These are phyloP conservation scores for Rhynchospora breviuscula DNA, from an alignment of 176 grass and related monocot genomes.

Conservation along the genomic window DNA sequence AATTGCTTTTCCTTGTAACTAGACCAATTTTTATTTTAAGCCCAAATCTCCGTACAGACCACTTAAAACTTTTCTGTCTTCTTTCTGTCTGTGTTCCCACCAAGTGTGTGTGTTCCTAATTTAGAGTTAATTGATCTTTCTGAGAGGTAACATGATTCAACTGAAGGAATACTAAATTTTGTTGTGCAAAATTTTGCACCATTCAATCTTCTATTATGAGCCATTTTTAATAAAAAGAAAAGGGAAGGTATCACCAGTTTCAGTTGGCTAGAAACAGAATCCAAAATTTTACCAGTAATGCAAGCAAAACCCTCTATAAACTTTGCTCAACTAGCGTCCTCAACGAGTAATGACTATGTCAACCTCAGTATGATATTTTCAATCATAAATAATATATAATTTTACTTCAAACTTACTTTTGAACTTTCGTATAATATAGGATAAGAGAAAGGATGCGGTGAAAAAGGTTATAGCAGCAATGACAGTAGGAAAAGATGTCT, in stretches of 20 bases:
- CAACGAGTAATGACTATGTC: background rate
- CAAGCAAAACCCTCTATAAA: background rate
- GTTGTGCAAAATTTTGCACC: background rate
- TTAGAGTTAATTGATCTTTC: background rate
- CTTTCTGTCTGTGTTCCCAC: background rate
- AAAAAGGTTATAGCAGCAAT: conserved; percentile 99
- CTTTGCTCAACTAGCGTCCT: background rate
- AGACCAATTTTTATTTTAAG: background rate
- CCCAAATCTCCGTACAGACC: background rate
- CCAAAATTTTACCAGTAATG: background rate
- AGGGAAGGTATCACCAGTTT: background rate
- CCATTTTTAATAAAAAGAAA: background rate
- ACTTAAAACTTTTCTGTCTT: background rate
- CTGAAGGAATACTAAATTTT: background rate
- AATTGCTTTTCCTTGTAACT: background rate
- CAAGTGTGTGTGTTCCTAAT: background rate
- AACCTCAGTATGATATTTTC: background rate
- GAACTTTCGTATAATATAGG: conserved; percentile 36
- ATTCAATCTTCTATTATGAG: background rate
- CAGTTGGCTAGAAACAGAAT: background rate
- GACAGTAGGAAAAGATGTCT: conserved; percentile 99
- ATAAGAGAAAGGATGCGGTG: conserved; percentile 97
- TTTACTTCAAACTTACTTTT: background rate
- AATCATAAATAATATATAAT: background rate
- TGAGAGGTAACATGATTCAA: background rate